Evolutionary conservation across 1,284 basidiomycete genomes (phyloP), one percentile per base, ranked within the genome.

Genomic region (Vanrija humicola): DNA sequence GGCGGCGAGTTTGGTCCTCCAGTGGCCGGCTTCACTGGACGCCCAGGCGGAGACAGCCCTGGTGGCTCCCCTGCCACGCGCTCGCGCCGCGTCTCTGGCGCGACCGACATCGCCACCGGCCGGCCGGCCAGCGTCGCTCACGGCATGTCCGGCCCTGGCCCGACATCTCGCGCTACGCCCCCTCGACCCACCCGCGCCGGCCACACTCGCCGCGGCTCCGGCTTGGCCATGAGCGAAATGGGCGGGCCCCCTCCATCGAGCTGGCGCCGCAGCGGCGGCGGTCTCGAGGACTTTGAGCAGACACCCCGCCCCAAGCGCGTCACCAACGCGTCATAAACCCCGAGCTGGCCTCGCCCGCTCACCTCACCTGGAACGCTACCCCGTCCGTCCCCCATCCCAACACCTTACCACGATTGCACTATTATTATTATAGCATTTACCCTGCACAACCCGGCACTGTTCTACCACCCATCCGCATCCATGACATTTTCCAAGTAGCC

Each of bases 1-100:
- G 73, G 73, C 19, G 71, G 67, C 38, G 65, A 73, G 47, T 73
- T 72, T 52, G 72, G 73, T 9, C 72, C 71, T 1, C 65, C 71
- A 28, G 61, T 62, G n/a, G 43, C 49, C 3, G 49, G 49, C 3
- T 50, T 44, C 43, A 26, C 42, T 18, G 42, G 19, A 19, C 43
- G 23, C 10, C 39, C 5, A 48, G 43, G 23, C 50, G 45, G 21
- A 21, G 6, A 43, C 2, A 45, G 48, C 5, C 47, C 43, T 3
- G 43, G 51, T 26, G 43, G 42, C 28, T 56, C 59, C 12, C 52
- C 58, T 1, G 19, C 23, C 5, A 34, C 43, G 25, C 55, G 58
- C 28, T 26, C 49, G 2, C 58, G 55, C 25, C 52, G 48, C 38
- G 23, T 28, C 15, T 58, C 56, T 9, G 45, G 52, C 43, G 7